Evolutionary conservation across 352 stramenopile species (phyloP).

Genomic region (Phytophthora vignae): DNA sequence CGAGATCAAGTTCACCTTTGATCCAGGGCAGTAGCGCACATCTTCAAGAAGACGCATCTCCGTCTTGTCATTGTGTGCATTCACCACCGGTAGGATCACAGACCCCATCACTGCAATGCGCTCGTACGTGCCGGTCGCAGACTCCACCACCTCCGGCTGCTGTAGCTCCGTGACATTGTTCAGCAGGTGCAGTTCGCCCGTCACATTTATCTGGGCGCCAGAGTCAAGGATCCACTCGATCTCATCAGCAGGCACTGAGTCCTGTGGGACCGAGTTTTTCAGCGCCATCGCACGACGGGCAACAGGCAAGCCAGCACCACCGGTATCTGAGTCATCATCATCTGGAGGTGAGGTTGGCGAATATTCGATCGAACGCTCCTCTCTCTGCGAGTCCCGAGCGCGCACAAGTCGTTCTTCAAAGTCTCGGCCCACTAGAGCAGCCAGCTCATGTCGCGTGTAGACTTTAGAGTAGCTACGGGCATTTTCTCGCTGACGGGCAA

Average conservation of each 20-base stretch:
- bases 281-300: neutral
- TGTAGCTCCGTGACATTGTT: slow-evolving; percentile 1
- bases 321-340: neutral
- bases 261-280: neutral
- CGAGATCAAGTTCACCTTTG: slow-evolving; percentile 5
- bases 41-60: neutral
- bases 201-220: slow-evolving; percentile 4
- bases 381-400: neutral
- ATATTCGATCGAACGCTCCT: neutral
- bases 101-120: neutral
- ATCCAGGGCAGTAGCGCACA: slow-evolving; percentile 1
- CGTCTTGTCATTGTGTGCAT: neutral
- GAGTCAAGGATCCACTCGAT: slow-evolving; percentile 7
- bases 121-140: neutral
- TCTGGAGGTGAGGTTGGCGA: neutral
- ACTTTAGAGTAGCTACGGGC: neutral
- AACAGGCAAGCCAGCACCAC: neutral
- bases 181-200: neutral
- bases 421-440: neutral
- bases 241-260: neutral
- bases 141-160: neutral
- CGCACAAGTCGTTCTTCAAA: neutral
- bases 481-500: neutral
- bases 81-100: neutral
- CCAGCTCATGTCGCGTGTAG: neutral